Percentiles rank a stretch among this genome's conserved stretches.
These are phyloP conservation scores for Globisporangium okanoganense DNA, from an alignment of 352 stramenopile genomes.

Conservation along the genomic window DNA sequence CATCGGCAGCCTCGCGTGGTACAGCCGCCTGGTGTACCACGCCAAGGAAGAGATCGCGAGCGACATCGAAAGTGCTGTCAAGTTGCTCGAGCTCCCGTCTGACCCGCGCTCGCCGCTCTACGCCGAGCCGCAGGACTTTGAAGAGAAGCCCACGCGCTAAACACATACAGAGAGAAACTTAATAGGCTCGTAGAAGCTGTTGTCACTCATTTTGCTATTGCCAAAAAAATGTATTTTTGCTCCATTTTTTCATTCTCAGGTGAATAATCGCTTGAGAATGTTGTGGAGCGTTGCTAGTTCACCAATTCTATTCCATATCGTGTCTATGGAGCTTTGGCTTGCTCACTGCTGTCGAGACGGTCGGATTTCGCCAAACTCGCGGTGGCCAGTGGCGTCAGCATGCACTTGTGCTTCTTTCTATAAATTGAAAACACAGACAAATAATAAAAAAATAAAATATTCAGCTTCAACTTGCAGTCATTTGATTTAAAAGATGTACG, in stretches of 20 bases:
- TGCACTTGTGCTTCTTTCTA: constrained; percentile 61
- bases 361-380: constrained; percentile 69
- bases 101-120: constrained; percentile 6
- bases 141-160: constrained; percentile 19
- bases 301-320: too few relatives aligned
- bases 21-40: constrained; percentile 49
- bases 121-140: constrained; percentile 16
- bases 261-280: not conserved
- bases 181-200: not conserved
- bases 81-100: constrained; percentile 7
- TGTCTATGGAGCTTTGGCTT: not conserved
- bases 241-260: not conserved
- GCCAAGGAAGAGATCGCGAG: constrained; percentile 17
- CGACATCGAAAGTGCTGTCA: constrained; percentile 13
- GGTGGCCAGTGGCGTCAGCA: constrained; percentile 58
- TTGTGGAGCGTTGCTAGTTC: too few relatives aligned
- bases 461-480: not conserved
- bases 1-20: constrained; percentile 59
- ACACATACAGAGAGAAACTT: too few relatives aligned
- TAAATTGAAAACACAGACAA: too few relatives aligned
- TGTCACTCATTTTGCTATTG: not conserved
- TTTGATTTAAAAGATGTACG: not conserved
- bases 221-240: constrained; percentile 1
- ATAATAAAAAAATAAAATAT: not conserved
- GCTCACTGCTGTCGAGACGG: constrained; percentile 7